Evolutionary conservation across 2,329 filamentous ascomycete species (phyloP).

Genomic region (Cladosporium halotolerans): DNA sequence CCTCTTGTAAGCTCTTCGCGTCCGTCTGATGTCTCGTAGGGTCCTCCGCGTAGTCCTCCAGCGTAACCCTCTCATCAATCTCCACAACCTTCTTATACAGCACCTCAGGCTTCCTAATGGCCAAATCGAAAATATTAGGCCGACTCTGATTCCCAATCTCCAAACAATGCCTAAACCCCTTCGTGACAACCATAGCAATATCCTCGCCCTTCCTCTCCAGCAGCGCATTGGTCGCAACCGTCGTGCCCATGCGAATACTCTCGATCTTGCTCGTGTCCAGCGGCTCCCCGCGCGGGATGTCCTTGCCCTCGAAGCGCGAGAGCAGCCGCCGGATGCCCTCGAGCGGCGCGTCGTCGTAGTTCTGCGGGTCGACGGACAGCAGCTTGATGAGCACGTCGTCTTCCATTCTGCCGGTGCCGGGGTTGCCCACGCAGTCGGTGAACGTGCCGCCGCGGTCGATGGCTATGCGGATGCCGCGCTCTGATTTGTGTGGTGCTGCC

Average conservation of each 20-base stretch:
- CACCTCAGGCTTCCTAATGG: conserved; percentile 79
- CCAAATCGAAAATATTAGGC: conserved; percentile 85
- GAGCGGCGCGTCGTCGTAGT: conserved; percentile 84
- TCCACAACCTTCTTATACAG: conserved; percentile 83
- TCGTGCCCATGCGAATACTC: conserved; percentile 92
- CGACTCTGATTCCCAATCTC: conserved; percentile 86
- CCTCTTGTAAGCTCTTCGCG: conserved; percentile 45
- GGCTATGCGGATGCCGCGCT: conserved; percentile 63
- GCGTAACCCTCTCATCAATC: conserved; percentile 80
- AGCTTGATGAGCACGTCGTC: conserved; percentile 82
- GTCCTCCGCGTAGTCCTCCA: conserved; percentile 89
- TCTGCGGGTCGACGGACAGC: conserved; percentile 80
- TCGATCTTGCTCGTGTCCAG: conserved; percentile 80
- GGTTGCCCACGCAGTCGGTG: conserved; percentile 84
- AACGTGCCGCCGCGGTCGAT: conserved; percentile 82
- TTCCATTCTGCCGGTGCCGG: conserved; percentile 59
- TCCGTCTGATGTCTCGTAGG: conserved; percentile 59
- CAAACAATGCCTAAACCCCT: conserved; percentile 81
- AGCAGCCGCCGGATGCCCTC: conserved; percentile 86
- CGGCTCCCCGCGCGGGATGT: conserved; percentile 72
- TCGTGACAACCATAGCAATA: conserved; percentile 80
- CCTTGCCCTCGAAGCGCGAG: conserved; percentile 64
- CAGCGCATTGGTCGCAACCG: conserved; percentile 86
- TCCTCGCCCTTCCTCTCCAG: conserved; percentile 85
- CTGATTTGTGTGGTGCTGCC: conserved; percentile 4